phyloP scores from a whole-genome alignment of 192 early-diverging fungal genomes.

The Umbelopsis sp. region DNA sequence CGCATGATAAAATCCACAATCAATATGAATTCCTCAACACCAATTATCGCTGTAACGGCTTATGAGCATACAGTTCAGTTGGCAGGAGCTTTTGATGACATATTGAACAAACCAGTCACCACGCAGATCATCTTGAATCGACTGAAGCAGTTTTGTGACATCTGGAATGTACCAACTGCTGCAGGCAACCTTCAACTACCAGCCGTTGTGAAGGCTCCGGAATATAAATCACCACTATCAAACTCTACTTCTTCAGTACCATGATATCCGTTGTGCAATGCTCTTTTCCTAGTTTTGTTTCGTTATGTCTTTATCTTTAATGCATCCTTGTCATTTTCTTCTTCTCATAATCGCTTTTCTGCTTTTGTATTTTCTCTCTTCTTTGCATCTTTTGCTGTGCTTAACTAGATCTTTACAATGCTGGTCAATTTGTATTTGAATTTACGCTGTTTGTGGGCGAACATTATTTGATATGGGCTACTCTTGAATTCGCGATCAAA shows the following conservation, averaged over 20 bases:
- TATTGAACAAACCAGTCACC: slow-evolving; percentile 74
- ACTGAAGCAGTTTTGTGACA: slow-evolving; percentile 45
- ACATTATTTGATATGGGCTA: too few species aligned
- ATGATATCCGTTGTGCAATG: not conserved
- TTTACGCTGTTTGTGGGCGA: too few species aligned
- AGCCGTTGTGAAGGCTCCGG: not conserved
- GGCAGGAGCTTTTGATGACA: slow-evolving; percentile 61
- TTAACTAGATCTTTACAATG: not conserved
- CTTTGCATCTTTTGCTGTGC: not conserved
- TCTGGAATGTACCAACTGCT: slow-evolving; percentile 20
- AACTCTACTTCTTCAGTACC: not conserved
- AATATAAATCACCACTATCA: not conserved
- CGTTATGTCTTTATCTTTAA: not conserved
- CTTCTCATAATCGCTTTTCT: not conserved
- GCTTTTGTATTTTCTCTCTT: not conserved
- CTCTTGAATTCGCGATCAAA: too few species aligned
- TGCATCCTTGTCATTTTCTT: not conserved
- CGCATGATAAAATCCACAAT: slow-evolving; percentile 95
- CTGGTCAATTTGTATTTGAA: slow-evolving; percentile 11
- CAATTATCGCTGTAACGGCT: slow-evolving; percentile 81
- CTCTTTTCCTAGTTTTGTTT: not conserved
- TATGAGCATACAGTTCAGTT: slow-evolving; percentile 58
- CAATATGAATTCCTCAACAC: slow-evolving; percentile 83
- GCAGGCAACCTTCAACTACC: not conserved
- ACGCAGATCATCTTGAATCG: slow-evolving; percentile 58